Percentiles rank a stretch among this genome's conserved stretches.
Conservation (phyloP, 176 grass and related monocot genomes). For the Hsuehochloa calcarea region DNA sequence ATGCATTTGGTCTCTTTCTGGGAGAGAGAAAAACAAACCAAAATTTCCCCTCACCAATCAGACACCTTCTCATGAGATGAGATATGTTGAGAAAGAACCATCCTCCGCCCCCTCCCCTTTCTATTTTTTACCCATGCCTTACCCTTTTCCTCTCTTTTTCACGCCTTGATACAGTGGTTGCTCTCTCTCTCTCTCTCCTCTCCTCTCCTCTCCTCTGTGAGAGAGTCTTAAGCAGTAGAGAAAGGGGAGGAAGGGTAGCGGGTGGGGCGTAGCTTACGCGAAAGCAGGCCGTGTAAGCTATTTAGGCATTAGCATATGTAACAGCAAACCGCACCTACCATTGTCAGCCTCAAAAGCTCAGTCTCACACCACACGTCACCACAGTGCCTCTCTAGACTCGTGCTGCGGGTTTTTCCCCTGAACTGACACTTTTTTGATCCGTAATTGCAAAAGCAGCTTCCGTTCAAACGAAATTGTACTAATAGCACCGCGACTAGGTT, state of each 20-base stretch:
- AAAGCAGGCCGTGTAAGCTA: constrained; percentile 49
- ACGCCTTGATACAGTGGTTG: neutral
- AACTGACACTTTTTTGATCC: too few relatives aligned
- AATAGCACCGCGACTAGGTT: too few relatives aligned
- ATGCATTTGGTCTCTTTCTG: neutral
- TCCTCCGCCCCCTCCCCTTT: neutral
- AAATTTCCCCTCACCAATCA: neutral
- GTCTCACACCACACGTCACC: neutral
- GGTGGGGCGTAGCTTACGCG: constrained; percentile 59
- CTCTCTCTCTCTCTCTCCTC: neutral
- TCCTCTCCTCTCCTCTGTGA: neutral
- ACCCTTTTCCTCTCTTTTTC: constrained; percentile 23
- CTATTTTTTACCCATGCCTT: neutral
- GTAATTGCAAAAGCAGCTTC: too few relatives aligned
- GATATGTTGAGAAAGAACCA: constrained; percentile 8
- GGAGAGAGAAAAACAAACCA: neutral
- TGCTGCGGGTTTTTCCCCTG: neutral
- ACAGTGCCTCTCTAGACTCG: neutral
- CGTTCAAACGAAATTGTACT: too few relatives aligned
- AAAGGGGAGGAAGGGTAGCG: neutral
- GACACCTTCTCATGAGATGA: neutral
- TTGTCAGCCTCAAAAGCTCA: neutral
- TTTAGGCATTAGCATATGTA: constrained; percentile 7
- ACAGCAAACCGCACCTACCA: neutral
- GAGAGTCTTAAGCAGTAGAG: too few relatives aligned